phyloP scores from a whole-genome alignment of 2,329 filamentous ascomycete genomes.

The Colletotrichum agaves region DNA sequence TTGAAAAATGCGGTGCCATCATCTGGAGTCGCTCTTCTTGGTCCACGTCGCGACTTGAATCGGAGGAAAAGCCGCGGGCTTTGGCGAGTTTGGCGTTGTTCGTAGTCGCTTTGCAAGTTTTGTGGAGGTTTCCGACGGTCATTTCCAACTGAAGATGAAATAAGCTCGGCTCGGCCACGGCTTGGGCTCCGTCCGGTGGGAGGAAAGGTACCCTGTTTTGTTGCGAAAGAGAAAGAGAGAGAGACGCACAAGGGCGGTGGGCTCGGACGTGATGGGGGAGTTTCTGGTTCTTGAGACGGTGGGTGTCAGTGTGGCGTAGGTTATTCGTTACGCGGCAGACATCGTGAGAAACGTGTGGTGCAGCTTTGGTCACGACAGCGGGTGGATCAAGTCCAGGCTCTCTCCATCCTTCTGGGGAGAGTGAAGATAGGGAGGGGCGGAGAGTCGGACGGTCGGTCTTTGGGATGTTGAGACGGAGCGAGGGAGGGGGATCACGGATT shows the following conservation, averaged over 20 bases:
- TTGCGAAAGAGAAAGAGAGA: background rate
- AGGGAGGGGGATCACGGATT: background rate
- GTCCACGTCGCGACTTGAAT: conserved; percentile 34
- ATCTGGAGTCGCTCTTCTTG: conserved; percentile 34
- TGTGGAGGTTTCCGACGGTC: background rate
- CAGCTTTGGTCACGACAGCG: too few relatives aligned
- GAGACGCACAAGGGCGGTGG: background rate
- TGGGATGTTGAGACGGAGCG: conserved; percentile 5
- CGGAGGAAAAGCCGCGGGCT: conserved; percentile 3
- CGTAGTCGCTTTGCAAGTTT: background rate
- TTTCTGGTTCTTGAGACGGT: conserved; percentile 31
- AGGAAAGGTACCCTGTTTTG: background rate
- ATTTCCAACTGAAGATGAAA: background rate
- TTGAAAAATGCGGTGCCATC: conserved; percentile 15
- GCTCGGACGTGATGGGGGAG: conserved; percentile 26
- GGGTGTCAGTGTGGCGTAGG: conserved; percentile 33
- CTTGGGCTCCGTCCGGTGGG: conserved; percentile 13
- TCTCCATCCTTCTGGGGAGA: background rate
- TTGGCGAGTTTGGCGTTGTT: background rate
- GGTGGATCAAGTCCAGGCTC: too few relatives aligned
- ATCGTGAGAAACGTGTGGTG: background rate
- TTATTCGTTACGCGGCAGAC: conserved; percentile 2
- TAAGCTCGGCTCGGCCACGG: conserved; percentile 19
- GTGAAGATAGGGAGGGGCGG: background rate
- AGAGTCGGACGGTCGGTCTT: background rate